A percentile compares a stretch with the other conserved stretches of the same genome.
These are phyloP conservation scores for Leccinum olivaceoglutinosum DNA, from an alignment of 1,284 basidiomycete genomes.

Conservation along the genomic window DNA sequence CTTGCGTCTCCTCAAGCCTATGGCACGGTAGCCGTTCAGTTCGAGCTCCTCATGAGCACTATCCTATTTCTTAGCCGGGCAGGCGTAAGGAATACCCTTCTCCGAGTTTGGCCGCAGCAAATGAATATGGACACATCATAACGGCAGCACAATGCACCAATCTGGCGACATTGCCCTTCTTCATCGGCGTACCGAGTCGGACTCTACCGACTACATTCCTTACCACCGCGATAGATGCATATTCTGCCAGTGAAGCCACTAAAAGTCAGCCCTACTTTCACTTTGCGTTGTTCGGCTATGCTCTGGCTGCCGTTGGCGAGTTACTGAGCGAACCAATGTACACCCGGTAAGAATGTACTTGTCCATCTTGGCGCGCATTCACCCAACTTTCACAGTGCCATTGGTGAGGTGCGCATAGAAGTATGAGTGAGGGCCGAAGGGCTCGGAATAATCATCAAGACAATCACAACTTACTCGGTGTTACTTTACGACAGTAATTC, in stretches of 20 bases:
- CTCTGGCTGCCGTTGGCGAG: slow-evolving; percentile 69
- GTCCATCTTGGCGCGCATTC: slow-evolving; percentile 5
- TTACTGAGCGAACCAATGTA: slow-evolving; percentile 82
- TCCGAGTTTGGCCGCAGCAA: slow-evolving; percentile 41
- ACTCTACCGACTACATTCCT: slow-evolving; percentile 33
- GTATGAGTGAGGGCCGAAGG: slow-evolving; percentile 82
- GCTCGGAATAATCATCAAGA: slow-evolving; percentile 70
- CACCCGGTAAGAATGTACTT: slow-evolving; percentile 46
- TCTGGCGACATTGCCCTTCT: slow-evolving; percentile 52
- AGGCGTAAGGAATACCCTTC: slow-evolving; percentile 80
- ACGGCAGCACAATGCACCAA: slow-evolving; percentile 34
- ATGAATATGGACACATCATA: slow-evolving; percentile 11
- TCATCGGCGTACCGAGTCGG: slow-evolving; percentile 45
- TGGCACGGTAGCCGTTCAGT: slow-evolving; percentile 81
- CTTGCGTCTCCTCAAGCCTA: slow-evolving; percentile 84
- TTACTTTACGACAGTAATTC: slow-evolving; percentile 44
- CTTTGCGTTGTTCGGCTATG: slow-evolving; percentile 64
- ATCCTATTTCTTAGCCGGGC: slow-evolving; percentile 91
- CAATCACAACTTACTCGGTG: slow-evolving; percentile 62
- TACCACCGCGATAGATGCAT: slow-evolving; percentile 45
- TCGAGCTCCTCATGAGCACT: slow-evolving; percentile 82
- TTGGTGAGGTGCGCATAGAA: slow-evolving; percentile 59
- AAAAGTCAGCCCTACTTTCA: slow-evolving; percentile 60
- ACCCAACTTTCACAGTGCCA: slow-evolving; percentile 42
- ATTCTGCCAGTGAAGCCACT: slow-evolving; percentile 45